Evolutionary conservation across 345 rosid species (phyloP), one percentile per base, ranked within the genome.

Genomic region (Kandelia obovata): DNA sequence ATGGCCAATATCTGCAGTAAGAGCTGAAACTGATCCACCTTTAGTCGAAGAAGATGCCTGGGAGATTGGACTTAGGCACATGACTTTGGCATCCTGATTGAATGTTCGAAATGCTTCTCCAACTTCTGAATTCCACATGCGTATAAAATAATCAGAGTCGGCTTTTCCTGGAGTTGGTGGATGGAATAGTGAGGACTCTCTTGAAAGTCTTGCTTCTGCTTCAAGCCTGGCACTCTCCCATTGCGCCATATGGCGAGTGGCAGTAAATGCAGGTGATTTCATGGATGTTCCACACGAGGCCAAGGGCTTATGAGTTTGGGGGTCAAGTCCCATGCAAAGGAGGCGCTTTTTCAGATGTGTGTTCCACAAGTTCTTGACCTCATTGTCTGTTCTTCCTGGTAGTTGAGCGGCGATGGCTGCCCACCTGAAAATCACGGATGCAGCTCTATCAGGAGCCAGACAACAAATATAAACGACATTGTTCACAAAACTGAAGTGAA

Each of bases 221-320:
- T 95, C 97, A 6, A 95, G 94, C 61, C 99, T 81, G n/a, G 97
- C 97, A 57, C 94, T 90, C 79, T 95, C 99, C 99, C 99, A 95
- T n/a, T 95, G 99, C 25, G 99, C 85, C 97, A 90, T 92, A 78
- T 95, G 99, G 17, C 99, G 93, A 0, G 96, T 92, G 31, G 84
- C 65, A 0, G 90, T 87, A 13, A 92, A 84, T 9, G 87, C 74
- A 2, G 92, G 86, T 11, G 89, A 67, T 61, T 77, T 83, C 30
- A 58, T 75, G 34, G 62, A 66, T 60, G 84, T 63, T 7, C 90
- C 89, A 35, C 66, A 57, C 7, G 78, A 51, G 23, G 77, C 27
- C 34, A 89, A 69, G 5, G 98, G 96, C 81, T 90, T 85, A 46
- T 92, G 99, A 2, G 94, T 92, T 67, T 61, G 86, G 3, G 98